A percentile compares a stretch with the other conserved stretches of the same genome.
Conservation (phyloP, 228 moss, liverwort and hornwort genomes). For the Sphagnum fallax region DNA sequence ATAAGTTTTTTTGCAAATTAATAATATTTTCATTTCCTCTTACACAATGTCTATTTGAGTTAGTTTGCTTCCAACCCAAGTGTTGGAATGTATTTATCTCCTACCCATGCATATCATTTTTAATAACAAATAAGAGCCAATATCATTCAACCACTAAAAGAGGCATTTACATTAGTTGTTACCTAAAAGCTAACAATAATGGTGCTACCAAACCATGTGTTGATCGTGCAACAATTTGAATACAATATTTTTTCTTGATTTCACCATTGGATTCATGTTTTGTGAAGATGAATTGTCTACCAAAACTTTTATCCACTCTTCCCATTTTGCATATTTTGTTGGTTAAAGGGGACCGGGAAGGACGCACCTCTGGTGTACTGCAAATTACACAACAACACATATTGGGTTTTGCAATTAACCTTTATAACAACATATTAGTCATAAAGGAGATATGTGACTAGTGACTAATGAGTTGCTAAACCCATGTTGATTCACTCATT, state of each 20-base stretch:
- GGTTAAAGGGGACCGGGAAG: too few species aligned
- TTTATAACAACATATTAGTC: too few species aligned
- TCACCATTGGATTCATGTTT: constrained; percentile 24
- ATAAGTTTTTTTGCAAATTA: constrained; percentile 6
- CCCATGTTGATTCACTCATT: too few species aligned
- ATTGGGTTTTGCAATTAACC: too few species aligned
- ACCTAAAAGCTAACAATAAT: constrained; percentile 12
- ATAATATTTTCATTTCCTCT: constrained; percentile 14
- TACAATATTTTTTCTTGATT: constrained; percentile 23
- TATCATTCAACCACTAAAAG: constrained; percentile 5
- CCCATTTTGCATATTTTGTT: constrained; percentile 10
- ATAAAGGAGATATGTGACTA: too few species aligned
- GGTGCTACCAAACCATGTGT: constrained; percentile 10
- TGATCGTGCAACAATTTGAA: constrained; percentile 7
- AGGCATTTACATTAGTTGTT: constrained; percentile 16
- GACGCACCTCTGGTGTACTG: too few species aligned
- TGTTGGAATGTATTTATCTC: constrained; percentile 4
- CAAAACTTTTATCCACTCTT: constrained; percentile 13
- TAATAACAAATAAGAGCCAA: constrained; percentile 1
- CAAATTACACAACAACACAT: neutral
- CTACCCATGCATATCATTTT: constrained; percentile 1
- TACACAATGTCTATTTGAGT: constrained; percentile 1
- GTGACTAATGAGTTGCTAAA: too few species aligned
- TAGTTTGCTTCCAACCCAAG: constrained; percentile 2
- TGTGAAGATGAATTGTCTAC: constrained; percentile 21